phyloP scores from a whole-genome alignment of 2,329 filamentous ascomycete species.

The Penicillium sp. region DNA sequence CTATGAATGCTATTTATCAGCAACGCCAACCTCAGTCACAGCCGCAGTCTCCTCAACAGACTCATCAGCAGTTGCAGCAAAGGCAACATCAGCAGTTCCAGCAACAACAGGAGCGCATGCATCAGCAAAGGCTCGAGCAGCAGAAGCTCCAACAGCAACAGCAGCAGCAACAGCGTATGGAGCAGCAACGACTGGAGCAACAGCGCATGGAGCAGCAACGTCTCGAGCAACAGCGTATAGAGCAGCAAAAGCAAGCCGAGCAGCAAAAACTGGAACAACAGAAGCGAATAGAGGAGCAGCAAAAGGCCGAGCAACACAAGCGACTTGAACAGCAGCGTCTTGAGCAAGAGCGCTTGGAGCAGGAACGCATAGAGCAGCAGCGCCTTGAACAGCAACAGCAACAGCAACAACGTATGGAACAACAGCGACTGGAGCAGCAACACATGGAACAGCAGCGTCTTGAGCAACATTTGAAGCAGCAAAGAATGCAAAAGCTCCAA shows the following conservation, averaged over 20 bases:
- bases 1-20: slow-evolving; percentile 24
- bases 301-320: slow-evolving; percentile 5
- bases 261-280: slow-evolving; percentile 17
- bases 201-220: slow-evolving; percentile 19
- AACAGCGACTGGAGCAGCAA: slow-evolving; percentile 15
- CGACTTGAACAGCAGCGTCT: slow-evolving; percentile 7
- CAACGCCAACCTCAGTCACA: slow-evolving; percentile 22
- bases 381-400: slow-evolving; percentile 14
- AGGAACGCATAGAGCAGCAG: neutral
- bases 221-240: slow-evolving; percentile 12
- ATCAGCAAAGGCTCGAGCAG: slow-evolving; percentile 18
- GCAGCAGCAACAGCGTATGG: slow-evolving; percentile 6
- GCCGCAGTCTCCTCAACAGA: slow-evolving; percentile 29
- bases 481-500: slow-evolving; percentile 21
- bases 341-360: neutral
- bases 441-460: slow-evolving; percentile 21
- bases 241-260: slow-evolving; percentile 16
- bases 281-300: slow-evolving; percentile 4
- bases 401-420: slow-evolving; percentile 3
- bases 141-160: slow-evolving; percentile 18
- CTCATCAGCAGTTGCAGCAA: slow-evolving; percentile 24
- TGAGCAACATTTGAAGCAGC: slow-evolving; percentile 14
- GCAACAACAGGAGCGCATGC: slow-evolving; percentile 18
- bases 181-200: slow-evolving; percentile 13
- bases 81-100: slow-evolving; percentile 23